Base-by-base conservation (phyloP, 768 basidiomycete species). In the Scleroderma bovista region DNA sequence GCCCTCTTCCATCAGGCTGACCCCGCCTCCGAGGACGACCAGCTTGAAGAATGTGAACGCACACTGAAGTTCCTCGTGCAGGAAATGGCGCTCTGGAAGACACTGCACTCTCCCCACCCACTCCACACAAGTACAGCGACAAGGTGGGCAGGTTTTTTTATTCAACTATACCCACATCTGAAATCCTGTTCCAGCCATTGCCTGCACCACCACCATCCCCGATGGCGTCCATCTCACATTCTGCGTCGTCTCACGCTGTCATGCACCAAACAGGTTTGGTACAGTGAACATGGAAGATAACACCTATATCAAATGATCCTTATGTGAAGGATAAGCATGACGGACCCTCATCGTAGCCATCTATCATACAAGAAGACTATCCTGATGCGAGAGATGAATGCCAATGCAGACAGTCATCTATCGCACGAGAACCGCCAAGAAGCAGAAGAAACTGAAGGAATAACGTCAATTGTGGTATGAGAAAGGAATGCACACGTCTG, bases 41-140 rank as follows among this genome's bases (percentile, higher is more conserved):
- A 55, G 16, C 55, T 59, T 34, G 63, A 63, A 22, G 60, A 68
- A 39, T 66, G 68, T 36, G 51, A 65, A 36, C 69, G 69, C 7
- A 56, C 70, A 0, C 63, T 72, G 47, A 60, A 61, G 17, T 69
- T 67, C 48, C 65, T 70, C 51, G 59, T 70, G 4, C 68, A 64
- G 32, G 66, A 70, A 54, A 70, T 70, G 69, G 56, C 60, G 0
- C 59, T 57, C 29, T 66, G 55, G 53, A 60, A 60, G 17, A 51
- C 59, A 1, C 5, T 29, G 26, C 46, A 56, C 2, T 37, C 44
- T 1, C 22, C 39, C 44, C 33, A 0, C 57, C 52, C 50, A 45
- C 54, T 1, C 68, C 4, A 2, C 45, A 42, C 52, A 50, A 54
- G 42, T 26, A 32, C 15, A 8, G 37, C 16, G 47, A 55, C 26